These are phyloP conservation scores for Biscogniauxia marginata DNA, from an alignment of 2,329 filamentous ascomycete species.

Conservation along the genomic window DNA sequence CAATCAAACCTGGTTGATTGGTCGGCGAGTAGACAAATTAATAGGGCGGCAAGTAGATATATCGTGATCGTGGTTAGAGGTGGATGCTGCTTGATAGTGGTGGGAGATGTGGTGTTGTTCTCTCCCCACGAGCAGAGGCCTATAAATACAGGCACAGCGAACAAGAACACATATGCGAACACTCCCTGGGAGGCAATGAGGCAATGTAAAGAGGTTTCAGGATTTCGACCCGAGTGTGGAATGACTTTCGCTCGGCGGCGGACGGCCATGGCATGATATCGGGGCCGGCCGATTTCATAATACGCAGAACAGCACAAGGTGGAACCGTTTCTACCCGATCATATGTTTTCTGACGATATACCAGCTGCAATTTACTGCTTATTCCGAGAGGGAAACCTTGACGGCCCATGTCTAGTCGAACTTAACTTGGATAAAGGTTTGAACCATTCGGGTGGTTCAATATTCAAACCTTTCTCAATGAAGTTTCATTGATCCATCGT, in stretches of 20 bases:
- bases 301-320: neutral
- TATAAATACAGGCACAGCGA: neutral
- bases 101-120: neutral
- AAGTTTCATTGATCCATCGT: too few relatives aligned
- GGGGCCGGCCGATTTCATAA: neutral
- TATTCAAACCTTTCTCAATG: too few relatives aligned
- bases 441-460: too few relatives aligned
- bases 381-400: too few relatives aligned
- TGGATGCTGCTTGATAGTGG: neutral
- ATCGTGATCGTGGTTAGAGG: neutral
- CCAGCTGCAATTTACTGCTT: too few relatives aligned
- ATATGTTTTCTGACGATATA: neutral
- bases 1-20: too few relatives aligned
- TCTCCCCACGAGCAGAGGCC: neutral
- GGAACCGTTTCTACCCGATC: neutral
- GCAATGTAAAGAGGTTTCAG: neutral
- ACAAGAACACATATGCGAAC: neutral
- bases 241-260: neutral
- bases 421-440: too few relatives aligned
- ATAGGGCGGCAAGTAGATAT: too few relatives aligned
- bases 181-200: too few relatives aligned
- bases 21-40: too few relatives aligned
- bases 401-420: too few relatives aligned
- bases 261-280: neutral
- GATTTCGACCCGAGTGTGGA: neutral